phyloP scores from a whole-genome alignment of 169 alveolate genomes.

The Theileria parva region DNA sequence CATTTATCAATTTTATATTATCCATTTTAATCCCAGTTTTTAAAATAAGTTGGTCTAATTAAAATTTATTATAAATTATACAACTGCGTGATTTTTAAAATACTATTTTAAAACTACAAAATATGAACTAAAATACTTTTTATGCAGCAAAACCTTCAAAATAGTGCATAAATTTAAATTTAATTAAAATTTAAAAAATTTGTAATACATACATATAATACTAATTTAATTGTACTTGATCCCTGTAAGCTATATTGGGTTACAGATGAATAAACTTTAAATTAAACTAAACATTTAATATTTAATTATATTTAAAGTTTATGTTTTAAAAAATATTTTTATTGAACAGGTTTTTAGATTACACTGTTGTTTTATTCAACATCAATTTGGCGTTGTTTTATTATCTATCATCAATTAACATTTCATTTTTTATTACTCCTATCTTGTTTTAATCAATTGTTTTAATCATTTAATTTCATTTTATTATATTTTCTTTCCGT shows the following conservation, averaged over 20 bases:
- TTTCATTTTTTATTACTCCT: neutral
- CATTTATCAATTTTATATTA: neutral
- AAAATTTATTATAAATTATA: neutral
- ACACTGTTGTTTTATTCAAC: neutral
- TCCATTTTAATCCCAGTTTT: neutral
- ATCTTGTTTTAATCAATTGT: neutral
- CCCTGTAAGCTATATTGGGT: slow-evolving; percentile 7
- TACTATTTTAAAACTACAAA: neutral
- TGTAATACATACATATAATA: neutral
- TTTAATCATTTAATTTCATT: neutral
- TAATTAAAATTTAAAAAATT: neutral
- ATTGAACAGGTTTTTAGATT: neutral
- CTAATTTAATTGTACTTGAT: neutral
- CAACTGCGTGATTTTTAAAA: neutral
- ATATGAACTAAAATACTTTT: neutral
- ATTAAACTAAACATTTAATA: neutral
- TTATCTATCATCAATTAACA: neutral
- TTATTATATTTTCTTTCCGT: neutral
- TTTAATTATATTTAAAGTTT: neutral
- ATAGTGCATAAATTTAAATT: slow-evolving; percentile 8
- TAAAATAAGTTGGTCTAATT: neutral
- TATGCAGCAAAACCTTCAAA: neutral
- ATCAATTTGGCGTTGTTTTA: neutral
- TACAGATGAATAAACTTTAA: neutral
- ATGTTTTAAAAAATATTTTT: neutral